A percentile compares a stretch with the other conserved stretches of the same genome.
Evolutionary conservation across 768 basidiomycete genomes (phyloP).

Genomic region (Hydnum rufescens): DNA sequence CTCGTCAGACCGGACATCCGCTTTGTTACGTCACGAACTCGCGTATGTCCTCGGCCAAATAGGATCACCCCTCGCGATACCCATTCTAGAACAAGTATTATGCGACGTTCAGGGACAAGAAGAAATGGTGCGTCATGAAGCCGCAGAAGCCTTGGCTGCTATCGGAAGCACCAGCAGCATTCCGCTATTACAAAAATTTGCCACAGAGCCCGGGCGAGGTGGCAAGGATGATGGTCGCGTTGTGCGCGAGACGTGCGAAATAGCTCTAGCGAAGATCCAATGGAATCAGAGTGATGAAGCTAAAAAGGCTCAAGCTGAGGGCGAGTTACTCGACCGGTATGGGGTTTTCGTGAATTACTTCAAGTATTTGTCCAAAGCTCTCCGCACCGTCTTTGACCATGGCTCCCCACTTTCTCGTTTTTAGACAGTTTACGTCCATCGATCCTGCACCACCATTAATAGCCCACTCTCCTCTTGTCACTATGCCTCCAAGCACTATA

Average conservation of each 20-base stretch:
- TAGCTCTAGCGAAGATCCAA: slow-evolving; percentile 85
- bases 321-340: not conserved
- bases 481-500: slow-evolving; percentile 19
- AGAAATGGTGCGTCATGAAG: slow-evolving; percentile 97
- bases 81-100: slow-evolving; percentile 59
- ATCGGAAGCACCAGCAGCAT: slow-evolving; percentile 53
- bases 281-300: slow-evolving; percentile 38
- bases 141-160: slow-evolving; percentile 97
- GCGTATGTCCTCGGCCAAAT: slow-evolving; percentile 96
- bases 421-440: slow-evolving; percentile 61
- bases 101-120: slow-evolving; percentile 42
- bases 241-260: slow-evolving; percentile 91
- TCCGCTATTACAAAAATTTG: slow-evolving; percentile 48
- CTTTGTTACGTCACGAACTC: slow-evolving; percentile 87
- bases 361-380: not conserved
- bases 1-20: slow-evolving; percentile 30
- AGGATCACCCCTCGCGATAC: slow-evolving; percentile 48
- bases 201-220: slow-evolving; percentile 15
- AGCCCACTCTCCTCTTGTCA: slow-evolving; percentile 14
- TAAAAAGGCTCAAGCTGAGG: slow-evolving; percentile 12
- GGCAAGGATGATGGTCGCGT: slow-evolving; percentile 40
- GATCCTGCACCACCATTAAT: slow-evolving; percentile 75
- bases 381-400: not conserved
- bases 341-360: not conserved
- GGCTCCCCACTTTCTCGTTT: no score